Conservation (phyloP, 805 yeast species). For the Blastobotrys terrestris region DNA sequence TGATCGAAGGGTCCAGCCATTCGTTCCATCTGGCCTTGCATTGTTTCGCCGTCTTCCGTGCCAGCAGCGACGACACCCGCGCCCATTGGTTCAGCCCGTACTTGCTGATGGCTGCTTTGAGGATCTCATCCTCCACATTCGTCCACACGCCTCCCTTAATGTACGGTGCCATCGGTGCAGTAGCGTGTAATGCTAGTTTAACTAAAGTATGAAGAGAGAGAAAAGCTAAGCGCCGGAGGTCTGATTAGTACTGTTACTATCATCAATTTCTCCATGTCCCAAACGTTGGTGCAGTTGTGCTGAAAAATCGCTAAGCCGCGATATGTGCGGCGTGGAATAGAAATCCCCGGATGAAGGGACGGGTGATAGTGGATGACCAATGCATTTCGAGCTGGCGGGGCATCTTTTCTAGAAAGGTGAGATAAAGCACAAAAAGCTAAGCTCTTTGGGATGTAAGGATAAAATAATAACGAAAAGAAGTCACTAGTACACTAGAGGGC, state of each 20-base stretch:
- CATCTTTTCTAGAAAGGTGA: no score
- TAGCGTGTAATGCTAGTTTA: background rate
- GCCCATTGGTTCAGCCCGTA: conserved; percentile 96
- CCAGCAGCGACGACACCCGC: conserved; percentile 77
- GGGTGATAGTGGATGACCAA: background rate
- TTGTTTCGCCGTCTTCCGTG: conserved; percentile 83
- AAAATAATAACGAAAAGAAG: no score
- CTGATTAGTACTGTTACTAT: background rate
- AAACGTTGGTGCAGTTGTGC: background rate
- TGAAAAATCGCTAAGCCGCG: background rate
- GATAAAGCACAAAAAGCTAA: no score
- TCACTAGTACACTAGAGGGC: no score
- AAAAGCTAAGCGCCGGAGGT: no score
- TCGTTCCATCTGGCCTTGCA: conserved; percentile 92
- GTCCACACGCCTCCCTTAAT: conserved; percentile 92
- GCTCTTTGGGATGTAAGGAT: no score
- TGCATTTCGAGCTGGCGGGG: background rate
- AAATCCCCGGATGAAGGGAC: background rate
- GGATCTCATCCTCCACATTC: conserved; percentile 72
- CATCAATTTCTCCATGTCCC: background rate
- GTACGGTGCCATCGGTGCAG: conserved; percentile 45
- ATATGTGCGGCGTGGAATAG: background rate
- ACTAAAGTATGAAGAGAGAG: background rate
- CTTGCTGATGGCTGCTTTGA: conserved; percentile 85
- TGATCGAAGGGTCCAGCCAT: conserved; percentile 70